phyloP scores from a whole-genome alignment of 257 asterid species.

The Plantago major region DNA sequence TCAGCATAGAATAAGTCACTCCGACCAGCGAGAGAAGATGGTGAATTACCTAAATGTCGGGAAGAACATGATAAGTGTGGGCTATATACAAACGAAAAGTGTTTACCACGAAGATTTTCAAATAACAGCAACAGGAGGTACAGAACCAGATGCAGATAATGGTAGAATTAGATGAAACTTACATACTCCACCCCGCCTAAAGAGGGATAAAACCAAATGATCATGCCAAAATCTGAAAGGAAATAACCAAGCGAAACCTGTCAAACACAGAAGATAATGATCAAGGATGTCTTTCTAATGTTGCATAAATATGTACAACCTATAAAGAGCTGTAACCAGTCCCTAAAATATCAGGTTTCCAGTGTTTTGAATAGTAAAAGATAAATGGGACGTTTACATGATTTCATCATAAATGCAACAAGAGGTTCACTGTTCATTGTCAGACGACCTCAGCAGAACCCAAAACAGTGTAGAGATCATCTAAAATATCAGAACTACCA shows the following conservation, averaged over 20 bases:
- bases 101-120: background rate
- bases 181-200: conserved; percentile 87
- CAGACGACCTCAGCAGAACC: too few species aligned
- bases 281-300: too few species aligned
- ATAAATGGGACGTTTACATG: too few species aligned
- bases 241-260: conserved; percentile 80
- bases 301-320: background rate
- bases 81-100: background rate
- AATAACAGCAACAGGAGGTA: background rate
- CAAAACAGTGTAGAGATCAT: too few species aligned
- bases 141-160: background rate
- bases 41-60: conserved; percentile 55
- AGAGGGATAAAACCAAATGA: conserved; percentile 74
- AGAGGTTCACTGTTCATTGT: too few species aligned
- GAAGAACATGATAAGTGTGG: conserved; percentile 6
- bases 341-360: too few species aligned
- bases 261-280: conserved; percentile 20
- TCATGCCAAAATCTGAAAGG: conserved; percentile 72
- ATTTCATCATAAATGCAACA: too few species aligned
- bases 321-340: too few species aligned
- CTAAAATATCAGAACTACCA: too few species aligned
- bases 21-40: conserved; percentile 68
- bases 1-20: conserved; percentile 53
- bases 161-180: conserved; percentile 31
- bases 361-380: too few species aligned